Conservation (phyloP, 176 grass and related monocot species). For the Rhynchospora pubera region DNA sequence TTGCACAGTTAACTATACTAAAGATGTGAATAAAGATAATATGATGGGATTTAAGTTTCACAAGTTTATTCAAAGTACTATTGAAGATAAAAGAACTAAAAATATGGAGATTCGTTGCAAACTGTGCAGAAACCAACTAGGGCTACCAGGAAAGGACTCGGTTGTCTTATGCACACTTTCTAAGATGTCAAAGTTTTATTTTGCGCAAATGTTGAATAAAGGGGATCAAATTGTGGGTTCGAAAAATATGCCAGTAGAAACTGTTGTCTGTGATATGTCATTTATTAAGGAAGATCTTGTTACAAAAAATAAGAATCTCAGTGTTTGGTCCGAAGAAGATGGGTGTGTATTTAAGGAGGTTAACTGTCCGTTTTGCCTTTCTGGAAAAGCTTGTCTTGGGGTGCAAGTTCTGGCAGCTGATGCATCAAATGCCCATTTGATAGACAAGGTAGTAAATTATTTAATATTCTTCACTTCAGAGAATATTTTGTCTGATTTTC, state of each 20-base stretch:
- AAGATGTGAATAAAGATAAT: constrained; percentile 20
- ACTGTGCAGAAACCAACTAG: constrained; percentile 56
- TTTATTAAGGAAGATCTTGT: constrained; percentile 45
- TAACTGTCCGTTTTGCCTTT: constrained; percentile 46
- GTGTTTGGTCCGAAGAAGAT: constrained; percentile 76
- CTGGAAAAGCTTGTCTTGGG: constrained; percentile 35
- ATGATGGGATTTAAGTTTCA: constrained; percentile 29
- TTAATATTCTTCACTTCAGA: neutral
- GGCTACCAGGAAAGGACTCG: constrained; percentile 43
- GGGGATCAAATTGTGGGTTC: constrained; percentile 21
- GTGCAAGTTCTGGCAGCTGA: constrained; percentile 76
- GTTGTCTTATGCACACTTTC: constrained; percentile 36
- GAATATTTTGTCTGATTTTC: neutral
- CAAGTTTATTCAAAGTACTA: constrained; percentile 18
- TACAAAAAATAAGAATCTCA: constrained; percentile 21
- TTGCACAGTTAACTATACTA: neutral
- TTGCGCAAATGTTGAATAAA: constrained; percentile 46
- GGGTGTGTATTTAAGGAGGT: constrained; percentile 68
- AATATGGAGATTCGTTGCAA: constrained; percentile 50
- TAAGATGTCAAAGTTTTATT: constrained; percentile 51
- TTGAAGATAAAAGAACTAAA: constrained; percentile 3
- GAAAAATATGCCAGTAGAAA: constrained; percentile 26
- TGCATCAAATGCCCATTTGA: constrained; percentile 43
- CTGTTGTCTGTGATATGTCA: constrained; percentile 48
- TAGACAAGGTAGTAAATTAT: constrained; percentile 50